These are phyloP conservation scores for Fusarium sp. DNA, from an alignment of 2,329 filamentous ascomycete genomes.

Conservation along the genomic window DNA sequence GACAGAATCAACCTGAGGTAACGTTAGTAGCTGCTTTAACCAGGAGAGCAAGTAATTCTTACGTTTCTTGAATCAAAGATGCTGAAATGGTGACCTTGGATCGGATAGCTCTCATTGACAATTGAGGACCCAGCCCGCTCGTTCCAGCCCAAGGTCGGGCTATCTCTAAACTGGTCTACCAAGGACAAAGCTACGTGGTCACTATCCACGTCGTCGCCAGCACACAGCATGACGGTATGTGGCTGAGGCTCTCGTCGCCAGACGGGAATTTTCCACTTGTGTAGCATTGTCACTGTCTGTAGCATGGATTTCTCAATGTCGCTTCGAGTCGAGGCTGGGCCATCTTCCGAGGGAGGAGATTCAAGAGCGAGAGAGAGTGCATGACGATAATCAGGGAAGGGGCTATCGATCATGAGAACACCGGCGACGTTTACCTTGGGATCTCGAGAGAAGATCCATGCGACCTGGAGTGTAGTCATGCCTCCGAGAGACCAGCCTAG, in stretches of 20 bases:
- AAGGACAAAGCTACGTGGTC: slow-evolving; percentile 6
- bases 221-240: slow-evolving; percentile 1
- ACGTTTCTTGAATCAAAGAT: slow-evolving; percentile 10
- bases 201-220: not conserved
- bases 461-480: slow-evolving; percentile 6
- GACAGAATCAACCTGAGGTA: not conserved
- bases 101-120: slow-evolving; percentile 3
- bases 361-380: slow-evolving; percentile 10
- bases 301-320: slow-evolving; percentile 6
- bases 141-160: slow-evolving; percentile 9
- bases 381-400: slow-evolving; percentile 5
- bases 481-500: slow-evolving; percentile 10
- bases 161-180: slow-evolving; percentile 11
- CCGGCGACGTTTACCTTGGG: slow-evolving; percentile 1
- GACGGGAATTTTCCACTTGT: slow-evolving; percentile 2
- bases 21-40: slow-evolving; percentile 1
- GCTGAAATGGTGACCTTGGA: slow-evolving; percentile 6
- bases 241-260: slow-evolving; percentile 6
- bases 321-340: slow-evolving; percentile 2
- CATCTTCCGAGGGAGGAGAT: slow-evolving; percentile 7
- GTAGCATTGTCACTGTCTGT: slow-evolving; percentile 7
- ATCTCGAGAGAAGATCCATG: slow-evolving; percentile 10
- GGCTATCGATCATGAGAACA: slow-evolving; percentile 8
- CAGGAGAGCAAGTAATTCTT: not conserved
- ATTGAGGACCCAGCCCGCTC: slow-evolving; percentile 3